phyloP scores from a whole-genome alignment of 2,329 filamentous ascomycete genomes.

The Tympanopsis confertula region DNA sequence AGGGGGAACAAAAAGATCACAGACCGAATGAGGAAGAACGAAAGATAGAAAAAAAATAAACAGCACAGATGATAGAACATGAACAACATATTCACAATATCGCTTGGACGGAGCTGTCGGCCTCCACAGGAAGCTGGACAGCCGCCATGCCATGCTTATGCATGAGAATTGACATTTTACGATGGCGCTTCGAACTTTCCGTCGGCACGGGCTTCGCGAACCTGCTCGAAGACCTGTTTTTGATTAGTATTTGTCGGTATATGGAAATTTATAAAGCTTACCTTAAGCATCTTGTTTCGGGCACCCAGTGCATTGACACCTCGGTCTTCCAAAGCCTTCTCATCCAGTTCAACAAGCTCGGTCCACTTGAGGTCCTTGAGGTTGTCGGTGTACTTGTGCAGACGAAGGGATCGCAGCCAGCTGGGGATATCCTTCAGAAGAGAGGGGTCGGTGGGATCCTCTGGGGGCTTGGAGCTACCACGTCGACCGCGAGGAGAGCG shows the following conservation, averaged over 20 bases:
- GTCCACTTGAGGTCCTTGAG: conserved; percentile 96
- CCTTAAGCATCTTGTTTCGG: conserved; percentile 95
- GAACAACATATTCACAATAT: too few relatives aligned
- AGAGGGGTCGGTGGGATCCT: conserved; percentile 85
- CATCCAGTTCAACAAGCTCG: conserved; percentile 81
- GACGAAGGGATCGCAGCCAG: conserved; percentile 84
- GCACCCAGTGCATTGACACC: conserved; percentile 93
- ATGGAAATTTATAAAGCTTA: conserved; percentile 20
- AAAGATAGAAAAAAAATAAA: too few relatives aligned
- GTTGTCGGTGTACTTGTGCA: conserved; percentile 99
- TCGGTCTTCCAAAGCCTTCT: conserved; percentile 81
- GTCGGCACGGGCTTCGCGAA: background rate
- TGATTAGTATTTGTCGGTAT: background rate
- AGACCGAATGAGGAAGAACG: too few relatives aligned
- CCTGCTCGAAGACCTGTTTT: background rate
- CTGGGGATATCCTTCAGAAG: conserved; percentile 89
- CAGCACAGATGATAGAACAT: too few relatives aligned
- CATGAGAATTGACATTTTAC: too few relatives aligned
- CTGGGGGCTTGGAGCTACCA: conserved; percentile 91
- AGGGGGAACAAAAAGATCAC: too few relatives aligned
- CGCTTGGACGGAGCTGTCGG: too few relatives aligned
- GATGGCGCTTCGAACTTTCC: conserved; percentile 1
- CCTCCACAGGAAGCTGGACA: too few relatives aligned
- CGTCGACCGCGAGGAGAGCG: conserved; percentile 84
- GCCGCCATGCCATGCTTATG: too few relatives aligned